phyloP scores from a whole-genome alignment of 2,329 filamentous ascomycete genomes.

The Fusarium euwallaceae region DNA sequence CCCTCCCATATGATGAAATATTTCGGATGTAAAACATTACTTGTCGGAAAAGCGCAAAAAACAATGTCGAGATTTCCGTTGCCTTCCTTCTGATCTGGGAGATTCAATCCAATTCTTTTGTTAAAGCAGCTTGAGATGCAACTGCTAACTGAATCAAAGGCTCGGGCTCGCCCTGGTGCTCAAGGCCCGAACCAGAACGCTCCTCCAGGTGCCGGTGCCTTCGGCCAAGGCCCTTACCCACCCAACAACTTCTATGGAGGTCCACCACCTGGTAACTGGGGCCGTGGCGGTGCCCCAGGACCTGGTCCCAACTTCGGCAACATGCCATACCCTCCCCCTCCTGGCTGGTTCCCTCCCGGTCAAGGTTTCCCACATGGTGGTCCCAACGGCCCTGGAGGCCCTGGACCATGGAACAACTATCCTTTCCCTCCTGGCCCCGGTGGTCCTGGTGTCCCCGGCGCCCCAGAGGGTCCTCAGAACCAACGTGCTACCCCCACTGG shows the following conservation, averaged over 20 bases:
- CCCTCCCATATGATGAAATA: conserved; percentile 84
- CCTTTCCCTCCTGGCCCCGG: conserved; percentile 51
- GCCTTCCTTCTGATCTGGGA: conserved; percentile 96
- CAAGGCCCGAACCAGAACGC: conserved; percentile 51
- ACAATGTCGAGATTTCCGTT: conserved; percentile 99
- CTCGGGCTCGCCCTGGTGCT: conserved; percentile 55
- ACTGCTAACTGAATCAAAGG: conserved; percentile 52
- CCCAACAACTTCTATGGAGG: conserved; percentile 63
- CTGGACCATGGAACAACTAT: neutral
- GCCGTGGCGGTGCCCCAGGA: conserved; percentile 64
- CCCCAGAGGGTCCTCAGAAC: conserved; percentile 70
- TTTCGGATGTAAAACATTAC: conserved; percentile 94
- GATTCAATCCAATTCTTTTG: conserved; percentile 21
- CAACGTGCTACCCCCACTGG: conserved; percentile 64
- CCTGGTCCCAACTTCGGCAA: conserved; percentile 76
- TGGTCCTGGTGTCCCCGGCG: conserved; percentile 67
- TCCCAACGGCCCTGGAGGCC: conserved; percentile 58
- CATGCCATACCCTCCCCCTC: conserved; percentile 82
- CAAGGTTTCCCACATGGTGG: conserved; percentile 77
- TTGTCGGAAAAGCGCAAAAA: conserved; percentile 93
- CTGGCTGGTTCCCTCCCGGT: conserved; percentile 83
- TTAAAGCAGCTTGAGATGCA: conserved; percentile 44
- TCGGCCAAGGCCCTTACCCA: conserved; percentile 59
- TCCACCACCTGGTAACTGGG: conserved; percentile 67
- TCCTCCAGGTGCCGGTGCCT: conserved; percentile 54